Base-by-base conservation (phyloP, 1,139 yeast species). In the Geotrichum restrictum region DNA sequence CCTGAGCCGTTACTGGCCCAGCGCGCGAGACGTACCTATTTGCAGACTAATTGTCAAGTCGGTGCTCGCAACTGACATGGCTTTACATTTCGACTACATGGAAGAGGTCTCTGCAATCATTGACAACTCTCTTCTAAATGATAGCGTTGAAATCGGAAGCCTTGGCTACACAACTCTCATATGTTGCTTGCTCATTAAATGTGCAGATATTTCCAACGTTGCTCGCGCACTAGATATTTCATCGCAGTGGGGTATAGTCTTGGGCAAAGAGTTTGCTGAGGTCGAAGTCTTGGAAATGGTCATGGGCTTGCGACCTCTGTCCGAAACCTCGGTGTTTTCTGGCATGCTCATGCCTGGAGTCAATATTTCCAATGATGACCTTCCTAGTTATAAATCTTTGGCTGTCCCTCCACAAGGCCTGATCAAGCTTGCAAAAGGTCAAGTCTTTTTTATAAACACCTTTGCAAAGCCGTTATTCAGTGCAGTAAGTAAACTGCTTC, bases 191-290 rank as follows among this genome's bases (percentile, higher is more conserved):
- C 75, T 91, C 56, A 82, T 91, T 57, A 91, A 91, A 71, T 88
- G 96, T 69, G 97, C 97, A 0, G 98, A 91, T 69, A 89, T 91
- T 49, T 87, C 96, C 33, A 91, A 91, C 66, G 96, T 89, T 24
- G 81, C 96, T 2, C 74, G 98, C 55, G 88, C 91, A 1, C 72
- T 88, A 52, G 72, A 79, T 43, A 81, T 88, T 3, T 83, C 94
- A 11, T 79, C 88, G 1, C 84, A 84, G 68, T 91, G 98, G 97
- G 96, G 96, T 3, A 73, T 80, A 59, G 82, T 83, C 8, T 75
- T 91, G 49, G 77, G 85, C 1, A 73, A 86, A 58, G 98, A 91
- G 68, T 87, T 89, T 62, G 79, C 77, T 45, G 93, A 87, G 64
- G 82, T 88, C 49, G 73, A 76, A 6, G 67, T 67, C 40, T 72